phyloP scores from a whole-genome alignment of 441 rosid genomes.

The Pelargonium myrrhifolium region DNA sequence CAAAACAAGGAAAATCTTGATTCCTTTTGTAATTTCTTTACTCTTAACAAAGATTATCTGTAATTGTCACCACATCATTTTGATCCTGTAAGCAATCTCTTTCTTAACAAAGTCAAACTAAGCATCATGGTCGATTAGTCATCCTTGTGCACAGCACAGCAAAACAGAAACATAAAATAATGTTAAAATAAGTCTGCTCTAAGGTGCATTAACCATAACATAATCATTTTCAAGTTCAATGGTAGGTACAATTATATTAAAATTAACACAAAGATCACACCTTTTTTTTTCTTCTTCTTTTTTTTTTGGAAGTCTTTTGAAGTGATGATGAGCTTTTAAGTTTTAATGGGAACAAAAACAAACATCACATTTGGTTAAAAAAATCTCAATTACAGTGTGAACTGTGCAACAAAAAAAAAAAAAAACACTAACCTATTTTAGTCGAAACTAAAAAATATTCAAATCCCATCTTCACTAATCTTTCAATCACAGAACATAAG shows the following conservation, averaged over 20 bases:
- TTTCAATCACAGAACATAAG: too few species aligned
- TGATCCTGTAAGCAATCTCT: background rate
- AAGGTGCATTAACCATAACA: background rate
- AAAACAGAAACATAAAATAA: background rate
- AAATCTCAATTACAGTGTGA: background rate
- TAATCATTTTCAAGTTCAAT: background rate
- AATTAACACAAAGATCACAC: background rate
- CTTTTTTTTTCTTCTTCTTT: too few species aligned
- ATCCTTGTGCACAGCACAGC: background rate
- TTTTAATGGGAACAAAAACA: conserved; percentile 1
- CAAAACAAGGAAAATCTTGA: background rate
- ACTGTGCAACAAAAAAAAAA: too few species aligned
- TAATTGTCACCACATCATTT: background rate
- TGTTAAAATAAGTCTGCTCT: background rate
- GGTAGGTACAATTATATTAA: background rate
- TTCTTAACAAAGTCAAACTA: background rate
- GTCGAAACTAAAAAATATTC: background rate
- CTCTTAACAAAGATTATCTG: background rate
- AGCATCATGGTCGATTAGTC: background rate
- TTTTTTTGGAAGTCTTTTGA: too few species aligned
- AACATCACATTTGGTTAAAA: background rate
- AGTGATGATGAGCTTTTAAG: background rate
- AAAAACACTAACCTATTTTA: too few species aligned
- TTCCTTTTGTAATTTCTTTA: background rate
- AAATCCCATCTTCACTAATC: conserved; percentile 1